phyloP scores from a whole-genome alignment of 2,329 filamentous ascomycete genomes.

The Penicillium sp. region DNA sequence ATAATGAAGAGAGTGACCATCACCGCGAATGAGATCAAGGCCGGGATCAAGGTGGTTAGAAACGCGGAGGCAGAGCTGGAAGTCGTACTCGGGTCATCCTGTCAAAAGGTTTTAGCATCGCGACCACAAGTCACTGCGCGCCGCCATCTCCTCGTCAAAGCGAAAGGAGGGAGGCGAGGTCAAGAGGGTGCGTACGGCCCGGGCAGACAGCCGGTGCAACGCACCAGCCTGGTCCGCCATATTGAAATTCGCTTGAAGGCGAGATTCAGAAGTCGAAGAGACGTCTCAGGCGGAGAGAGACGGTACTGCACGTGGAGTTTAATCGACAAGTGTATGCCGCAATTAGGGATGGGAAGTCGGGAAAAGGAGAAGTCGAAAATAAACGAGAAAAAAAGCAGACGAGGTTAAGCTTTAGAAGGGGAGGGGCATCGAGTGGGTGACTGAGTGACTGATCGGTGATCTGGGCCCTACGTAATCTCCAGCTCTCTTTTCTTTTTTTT shows the following conservation, averaged over 20 bases:
- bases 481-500: constrained; percentile 2
- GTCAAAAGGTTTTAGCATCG: not conserved
- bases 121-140: not conserved
- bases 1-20: constrained; percentile 57
- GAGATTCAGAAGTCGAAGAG: not conserved
- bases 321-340: not conserved
- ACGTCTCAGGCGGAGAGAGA: constrained; percentile 2
- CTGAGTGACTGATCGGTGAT: constrained; percentile 15
- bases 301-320: constrained; percentile 5
- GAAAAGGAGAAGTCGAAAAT: not conserved
- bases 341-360: not conserved
- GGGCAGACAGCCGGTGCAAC: constrained; percentile 22
- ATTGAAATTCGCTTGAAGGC: constrained; percentile 8
- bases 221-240: constrained; percentile 24
- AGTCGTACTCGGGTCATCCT: constrained; percentile 22
- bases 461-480: constrained; percentile 25
- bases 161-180: not conserved
- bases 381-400: constrained; percentile 13
- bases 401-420: constrained; percentile 24
- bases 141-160: not conserved
- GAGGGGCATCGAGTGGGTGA: constrained; percentile 18
- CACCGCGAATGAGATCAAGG: constrained; percentile 48
- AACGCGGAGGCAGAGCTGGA: constrained; percentile 51
- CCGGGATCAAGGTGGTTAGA: constrained; percentile 54
- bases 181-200: constrained; percentile 5